phyloP scores from a whole-genome alignment of 2,329 filamentous ascomycete genomes.

The Pseudocercospora fijiensis region DNA sequence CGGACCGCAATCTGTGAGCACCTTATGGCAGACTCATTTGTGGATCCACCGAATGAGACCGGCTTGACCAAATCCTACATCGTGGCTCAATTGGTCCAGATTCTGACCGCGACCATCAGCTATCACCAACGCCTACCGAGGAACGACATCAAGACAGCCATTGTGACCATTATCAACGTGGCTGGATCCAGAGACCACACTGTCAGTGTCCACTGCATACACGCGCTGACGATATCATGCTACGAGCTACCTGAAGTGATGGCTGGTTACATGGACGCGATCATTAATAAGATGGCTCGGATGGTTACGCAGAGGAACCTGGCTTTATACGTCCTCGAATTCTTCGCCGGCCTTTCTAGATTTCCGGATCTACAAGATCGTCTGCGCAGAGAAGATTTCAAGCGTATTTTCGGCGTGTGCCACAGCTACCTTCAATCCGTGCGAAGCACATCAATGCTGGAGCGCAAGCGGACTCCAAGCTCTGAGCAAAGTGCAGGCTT shows the following conservation, averaged over 20 bases:
- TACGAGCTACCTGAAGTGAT: constrained; percentile 88
- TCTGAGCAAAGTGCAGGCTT: constrained; percentile 31
- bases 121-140: constrained; percentile 85
- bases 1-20: constrained; percentile 78
- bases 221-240: constrained; percentile 90
- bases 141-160: constrained; percentile 83
- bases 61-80: constrained; percentile 85
- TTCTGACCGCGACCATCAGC: constrained; percentile 81
- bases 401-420: constrained; percentile 91
- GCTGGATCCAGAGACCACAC: constrained; percentile 56
- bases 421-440: constrained; percentile 91
- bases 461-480: constrained; percentile 30
- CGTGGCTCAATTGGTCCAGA: constrained; percentile 82
- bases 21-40: constrained; percentile 72
- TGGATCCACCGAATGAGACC: constrained; percentile 75
- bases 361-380: constrained; percentile 60
- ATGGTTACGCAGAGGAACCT: constrained; percentile 93
- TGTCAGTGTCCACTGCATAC: constrained; percentile 89
- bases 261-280: constrained; percentile 78
- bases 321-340: constrained; percentile 92
- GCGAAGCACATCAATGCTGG: constrained; percentile 48
- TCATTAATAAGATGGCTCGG: constrained; percentile 89
- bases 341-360: constrained; percentile 83
- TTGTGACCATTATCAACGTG: constrained; percentile 76
- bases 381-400: constrained; percentile 76